Conservation (phyloP, 2,329 filamentous ascomycete species). For the Fusarium tricinctum region DNA sequence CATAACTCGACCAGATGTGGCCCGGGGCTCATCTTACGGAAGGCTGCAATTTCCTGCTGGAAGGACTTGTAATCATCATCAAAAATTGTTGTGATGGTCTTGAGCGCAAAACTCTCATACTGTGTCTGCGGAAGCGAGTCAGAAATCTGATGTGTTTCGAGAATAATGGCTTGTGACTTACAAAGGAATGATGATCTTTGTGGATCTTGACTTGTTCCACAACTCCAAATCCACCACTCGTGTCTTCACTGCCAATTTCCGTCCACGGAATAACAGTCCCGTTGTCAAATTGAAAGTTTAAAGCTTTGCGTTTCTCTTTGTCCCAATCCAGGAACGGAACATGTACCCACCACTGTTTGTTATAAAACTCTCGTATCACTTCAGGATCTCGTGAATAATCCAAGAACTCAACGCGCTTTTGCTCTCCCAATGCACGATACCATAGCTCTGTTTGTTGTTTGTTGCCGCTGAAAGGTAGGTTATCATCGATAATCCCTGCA, state of each 20-base stretch:
- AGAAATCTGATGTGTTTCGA: not conserved
- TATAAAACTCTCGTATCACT: not conserved
- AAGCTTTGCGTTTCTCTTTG: not conserved
- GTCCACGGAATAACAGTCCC: slow-evolving; percentile 10
- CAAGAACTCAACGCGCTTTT: not conserved
- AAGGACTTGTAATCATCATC: not conserved
- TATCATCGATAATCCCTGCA: not conserved
- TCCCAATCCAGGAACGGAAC: not conserved
- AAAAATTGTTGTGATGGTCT: not conserved
- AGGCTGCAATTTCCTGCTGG: not conserved
- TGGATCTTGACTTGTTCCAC: not conserved
- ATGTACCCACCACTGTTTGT: not conserved
- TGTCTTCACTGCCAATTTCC: fast-evolving
- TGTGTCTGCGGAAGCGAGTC: not conserved
- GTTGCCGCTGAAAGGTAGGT: slow-evolving; percentile 3
- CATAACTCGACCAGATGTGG: not conserved
- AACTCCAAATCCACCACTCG: not conserved
- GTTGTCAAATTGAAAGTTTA: not conserved
- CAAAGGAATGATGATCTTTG: slow-evolving; percentile 1
- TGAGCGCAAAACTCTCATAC: slow-evolving; percentile 1
- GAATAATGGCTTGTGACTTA: not conserved
- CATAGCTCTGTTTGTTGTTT: not conserved
- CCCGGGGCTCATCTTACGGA: not conserved
- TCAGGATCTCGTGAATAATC: not conserved
- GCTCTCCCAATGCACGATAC: not conserved